Evolutionary conservation across 441 rosid species (phyloP).

Genomic region (Brassica balearica): DNA sequence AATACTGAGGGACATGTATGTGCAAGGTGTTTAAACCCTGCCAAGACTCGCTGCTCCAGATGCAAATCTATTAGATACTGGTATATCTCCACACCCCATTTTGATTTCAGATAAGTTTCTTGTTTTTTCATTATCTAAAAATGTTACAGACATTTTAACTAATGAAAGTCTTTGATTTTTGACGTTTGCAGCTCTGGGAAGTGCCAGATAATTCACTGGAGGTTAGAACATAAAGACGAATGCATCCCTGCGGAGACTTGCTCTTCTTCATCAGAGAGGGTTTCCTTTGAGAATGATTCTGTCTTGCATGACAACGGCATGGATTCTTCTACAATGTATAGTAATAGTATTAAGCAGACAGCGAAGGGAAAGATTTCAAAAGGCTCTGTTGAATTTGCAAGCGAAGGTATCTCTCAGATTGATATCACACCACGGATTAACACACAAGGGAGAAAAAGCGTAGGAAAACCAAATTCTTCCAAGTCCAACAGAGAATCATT

Average conservation of each 20-base stretch:
- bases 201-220: constrained; percentile 95
- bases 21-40: constrained; percentile 72
- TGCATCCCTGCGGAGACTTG: constrained; percentile 59
- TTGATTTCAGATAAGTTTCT: neutral
- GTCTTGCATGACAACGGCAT: constrained; percentile 22
- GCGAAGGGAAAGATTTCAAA: constrained; percentile 45
- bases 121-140: neutral
- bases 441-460: constrained; percentile 51
- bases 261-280: constrained; percentile 45
- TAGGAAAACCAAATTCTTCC: constrained; percentile 47
- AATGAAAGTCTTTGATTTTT: constrained; percentile 13
- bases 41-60: constrained; percentile 89
- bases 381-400: constrained; percentile 37
- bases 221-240: constrained; percentile 76
- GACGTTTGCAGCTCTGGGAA: constrained; percentile 70
- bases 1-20: constrained; percentile 58
- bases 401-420: constrained; percentile 42
- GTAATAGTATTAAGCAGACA: constrained; percentile 44
- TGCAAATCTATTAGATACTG: constrained; percentile 91
- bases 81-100: constrained; percentile 27
- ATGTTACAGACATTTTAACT: neutral
- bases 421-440: constrained; percentile 53
- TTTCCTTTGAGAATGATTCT: constrained; percentile 47
- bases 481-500: constrained; percentile 53
- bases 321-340: constrained; percentile 37